phyloP scores from a whole-genome alignment of 208 protist genomes.

The Trypanosomatidae sp. region DNA sequence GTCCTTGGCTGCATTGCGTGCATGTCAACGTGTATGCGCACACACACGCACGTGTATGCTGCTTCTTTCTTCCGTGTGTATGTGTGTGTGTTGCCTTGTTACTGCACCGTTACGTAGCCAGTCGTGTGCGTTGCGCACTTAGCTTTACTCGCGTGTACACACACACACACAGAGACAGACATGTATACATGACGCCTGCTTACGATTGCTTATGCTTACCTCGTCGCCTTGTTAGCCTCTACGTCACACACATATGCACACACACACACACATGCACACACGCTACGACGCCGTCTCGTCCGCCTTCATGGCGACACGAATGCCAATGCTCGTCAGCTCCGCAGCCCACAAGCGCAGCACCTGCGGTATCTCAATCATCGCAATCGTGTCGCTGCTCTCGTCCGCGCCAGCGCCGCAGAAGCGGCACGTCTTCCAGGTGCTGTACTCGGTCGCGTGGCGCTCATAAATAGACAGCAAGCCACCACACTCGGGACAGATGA shows the following conservation, averaged over 20 bases:
- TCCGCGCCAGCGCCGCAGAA: conserved; percentile 72
- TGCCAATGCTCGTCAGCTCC: conserved; percentile 80
- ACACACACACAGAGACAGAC: conserved; percentile 7
- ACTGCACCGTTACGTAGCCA: no score
- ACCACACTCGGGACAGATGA: conserved; percentile 68
- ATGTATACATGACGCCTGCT: background rate
- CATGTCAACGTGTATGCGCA: no score
- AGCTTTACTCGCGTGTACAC: background rate
- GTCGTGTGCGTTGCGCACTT: background rate
- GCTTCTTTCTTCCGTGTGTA: no score
- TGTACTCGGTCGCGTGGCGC: conserved; percentile 67
- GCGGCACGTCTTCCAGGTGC: conserved; percentile 77
- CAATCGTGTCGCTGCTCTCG: conserved; percentile 71
- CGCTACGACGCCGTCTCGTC: conserved; percentile 9
- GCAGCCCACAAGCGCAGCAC: conserved; percentile 81
- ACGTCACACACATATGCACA: conserved; percentile 4
- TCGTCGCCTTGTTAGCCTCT: background rate
- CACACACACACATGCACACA: background rate
- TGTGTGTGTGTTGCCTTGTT: no score
- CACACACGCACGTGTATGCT: no score
- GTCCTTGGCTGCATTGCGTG: no score
- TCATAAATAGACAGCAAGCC: conserved; percentile 82
- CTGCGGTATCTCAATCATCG: conserved; percentile 85
- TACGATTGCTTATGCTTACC: background rate
- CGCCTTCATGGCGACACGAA: conserved; percentile 73